Percentiles rank a stretch among this genome's conserved stretches.
Evolutionary conservation across 805 yeast species (phyloP).

Genomic region (Teunomyces kruisii): DNA sequence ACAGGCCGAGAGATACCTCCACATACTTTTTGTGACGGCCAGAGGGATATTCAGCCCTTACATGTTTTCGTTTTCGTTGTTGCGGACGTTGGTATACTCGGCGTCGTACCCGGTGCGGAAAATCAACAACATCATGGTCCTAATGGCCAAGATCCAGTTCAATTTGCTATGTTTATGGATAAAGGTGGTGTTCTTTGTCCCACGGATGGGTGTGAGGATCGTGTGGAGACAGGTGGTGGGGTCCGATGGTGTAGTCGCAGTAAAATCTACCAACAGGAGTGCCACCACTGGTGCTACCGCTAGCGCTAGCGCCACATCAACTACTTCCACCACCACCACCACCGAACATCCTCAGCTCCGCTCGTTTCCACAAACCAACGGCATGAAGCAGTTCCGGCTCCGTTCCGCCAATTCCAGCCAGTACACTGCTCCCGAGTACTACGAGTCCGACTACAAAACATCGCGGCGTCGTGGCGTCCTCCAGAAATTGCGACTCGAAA

Average conservation of each 20-base stretch:
- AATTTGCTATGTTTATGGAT: conserved; percentile 13
- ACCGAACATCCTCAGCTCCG: not conserved
- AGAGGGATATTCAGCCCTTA: not conserved
- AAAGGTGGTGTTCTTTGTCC: conserved; percentile 18
- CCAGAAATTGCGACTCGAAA: conserved; percentile 1
- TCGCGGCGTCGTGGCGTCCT: not conserved
- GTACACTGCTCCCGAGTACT: not conserved
- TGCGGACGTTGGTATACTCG: not conserved
- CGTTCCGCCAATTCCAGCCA: not conserved
- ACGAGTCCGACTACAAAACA: not conserved
- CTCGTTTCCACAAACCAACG: not conserved
- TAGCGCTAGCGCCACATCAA: too few relatives aligned
- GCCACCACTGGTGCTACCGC: too few relatives aligned
- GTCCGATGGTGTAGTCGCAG: not conserved
- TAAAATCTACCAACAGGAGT: too few relatives aligned
- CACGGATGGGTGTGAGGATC: conserved; percentile 17
- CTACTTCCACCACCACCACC: not conserved
- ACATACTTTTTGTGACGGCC: not conserved
- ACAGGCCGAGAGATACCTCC: not conserved
- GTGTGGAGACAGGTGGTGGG: not conserved
- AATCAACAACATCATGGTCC: not conserved
- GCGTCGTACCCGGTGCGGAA: not conserved
- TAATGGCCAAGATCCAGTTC: conserved; percentile 15
- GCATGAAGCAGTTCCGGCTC: conserved; percentile 2
- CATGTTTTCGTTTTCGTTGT: not conserved